phyloP scores from a whole-genome alignment of 2,329 filamentous ascomycete species.

The Phyllosticta ampelicida region DNA sequence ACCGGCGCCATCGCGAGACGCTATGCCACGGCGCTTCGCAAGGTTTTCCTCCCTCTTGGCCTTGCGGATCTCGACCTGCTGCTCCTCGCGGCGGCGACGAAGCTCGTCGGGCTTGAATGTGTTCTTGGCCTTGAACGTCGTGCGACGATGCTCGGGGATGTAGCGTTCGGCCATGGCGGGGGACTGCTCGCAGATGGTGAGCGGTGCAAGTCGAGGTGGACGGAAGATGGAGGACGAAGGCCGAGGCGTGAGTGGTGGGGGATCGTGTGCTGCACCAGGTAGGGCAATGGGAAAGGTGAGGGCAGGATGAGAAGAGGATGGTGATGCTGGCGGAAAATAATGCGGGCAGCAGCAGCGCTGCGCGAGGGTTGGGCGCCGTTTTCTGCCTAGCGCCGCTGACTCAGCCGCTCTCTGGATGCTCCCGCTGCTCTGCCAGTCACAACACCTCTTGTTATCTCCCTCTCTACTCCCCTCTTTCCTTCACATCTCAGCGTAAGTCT shows the following conservation, averaged over 20 bases:
- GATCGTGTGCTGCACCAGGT: neutral
- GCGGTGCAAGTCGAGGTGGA: neutral
- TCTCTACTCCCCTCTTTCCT: too few species aligned
- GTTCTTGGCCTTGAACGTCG: slow-evolving; percentile 98
- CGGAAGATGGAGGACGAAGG: neutral
- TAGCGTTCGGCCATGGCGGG: slow-evolving; percentile 86
- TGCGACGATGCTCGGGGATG: slow-evolving; percentile 98
- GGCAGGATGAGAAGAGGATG: neutral
- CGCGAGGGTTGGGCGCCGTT: slow-evolving; percentile 8
- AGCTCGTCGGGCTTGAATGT: slow-evolving; percentile 99
- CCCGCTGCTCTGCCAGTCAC: neutral
- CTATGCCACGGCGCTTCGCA: slow-evolving; percentile 93
- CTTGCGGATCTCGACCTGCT: slow-evolving; percentile 98
- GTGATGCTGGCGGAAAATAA: slow-evolving; percentile 10
- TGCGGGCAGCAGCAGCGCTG: slow-evolving; percentile 9
- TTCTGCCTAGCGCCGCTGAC: slow-evolving; percentile 8
- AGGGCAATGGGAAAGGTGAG: slow-evolving; percentile 9
- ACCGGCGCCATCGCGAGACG: slow-evolving; percentile 59
- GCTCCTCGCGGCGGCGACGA: slow-evolving; percentile 93
- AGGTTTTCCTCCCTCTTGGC: slow-evolving; percentile 98
- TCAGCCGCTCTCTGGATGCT: neutral
- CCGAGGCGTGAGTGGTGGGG: neutral
- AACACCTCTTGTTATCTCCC: neutral
- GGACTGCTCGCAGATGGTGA: neutral
- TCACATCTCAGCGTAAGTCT: too few species aligned